Conservation (phyloP, 345 rosid species). For the Melaleuca alternifolia region DNA sequence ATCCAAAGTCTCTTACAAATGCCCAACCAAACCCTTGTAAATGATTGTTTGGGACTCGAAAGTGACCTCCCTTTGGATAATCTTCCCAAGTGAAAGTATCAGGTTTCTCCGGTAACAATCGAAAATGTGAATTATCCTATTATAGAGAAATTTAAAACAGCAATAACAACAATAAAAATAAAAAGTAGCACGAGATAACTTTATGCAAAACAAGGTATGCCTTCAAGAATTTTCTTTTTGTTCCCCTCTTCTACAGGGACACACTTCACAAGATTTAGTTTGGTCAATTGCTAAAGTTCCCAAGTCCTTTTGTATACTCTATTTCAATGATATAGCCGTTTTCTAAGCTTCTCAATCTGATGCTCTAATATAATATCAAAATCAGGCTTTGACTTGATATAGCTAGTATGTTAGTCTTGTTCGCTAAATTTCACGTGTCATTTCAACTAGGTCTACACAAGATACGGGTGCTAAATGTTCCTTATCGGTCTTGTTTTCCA, state of each 20-base stretch:
- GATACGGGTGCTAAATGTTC: neutral
- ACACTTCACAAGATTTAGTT: neutral
- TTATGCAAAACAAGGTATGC: neutral
- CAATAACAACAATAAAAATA: neutral
- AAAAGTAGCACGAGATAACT: neutral
- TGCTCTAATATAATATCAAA: neutral
- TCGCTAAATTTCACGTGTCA: fast-evolving
- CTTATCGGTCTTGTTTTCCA: neutral
- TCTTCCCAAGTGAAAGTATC: neutral
- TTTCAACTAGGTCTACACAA: neutral
- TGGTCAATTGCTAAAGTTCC: neutral
- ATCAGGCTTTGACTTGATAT: neutral
- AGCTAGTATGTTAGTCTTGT: neutral
- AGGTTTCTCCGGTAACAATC: neutral
- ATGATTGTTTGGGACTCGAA: neutral
- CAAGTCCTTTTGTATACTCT: fast-evolving
- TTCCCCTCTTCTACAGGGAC: fast-evolving
- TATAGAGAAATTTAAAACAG: neutral
- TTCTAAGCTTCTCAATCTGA: neutral
- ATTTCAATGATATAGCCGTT: neutral
- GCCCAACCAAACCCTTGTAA: too few relatives aligned
- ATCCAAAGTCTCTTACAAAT: too few relatives aligned
- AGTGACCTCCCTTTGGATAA: neutral
- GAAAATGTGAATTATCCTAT: neutral
- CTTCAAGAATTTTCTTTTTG: neutral